These are phyloP conservation scores for Cladorrhinum sp. DNA, from an alignment of 2,329 filamentous ascomycete genomes.

Conservation along the genomic window DNA sequence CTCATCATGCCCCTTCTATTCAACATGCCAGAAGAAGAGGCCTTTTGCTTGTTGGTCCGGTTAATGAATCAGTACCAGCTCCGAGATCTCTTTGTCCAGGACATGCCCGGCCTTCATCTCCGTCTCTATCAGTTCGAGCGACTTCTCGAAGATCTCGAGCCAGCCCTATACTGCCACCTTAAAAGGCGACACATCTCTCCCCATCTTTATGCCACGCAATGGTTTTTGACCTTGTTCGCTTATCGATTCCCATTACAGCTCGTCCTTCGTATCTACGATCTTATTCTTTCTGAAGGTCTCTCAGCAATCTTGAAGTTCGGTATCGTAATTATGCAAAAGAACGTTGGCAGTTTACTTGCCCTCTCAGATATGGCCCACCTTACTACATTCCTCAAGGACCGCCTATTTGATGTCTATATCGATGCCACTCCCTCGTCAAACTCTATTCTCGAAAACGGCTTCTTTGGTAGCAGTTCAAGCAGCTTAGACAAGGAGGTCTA, in stretches of 20 bases:
- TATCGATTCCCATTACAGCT: constrained; percentile 96
- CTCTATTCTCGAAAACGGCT: constrained; percentile 91
- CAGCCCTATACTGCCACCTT: constrained; percentile 91
- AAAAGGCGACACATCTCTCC: constrained; percentile 82
- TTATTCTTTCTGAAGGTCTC: constrained; percentile 89
- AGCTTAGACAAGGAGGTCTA: constrained; percentile 94
- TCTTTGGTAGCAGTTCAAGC: constrained; percentile 91
- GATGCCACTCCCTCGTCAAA: constrained; percentile 90
- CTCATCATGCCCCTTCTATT: constrained; percentile 94
- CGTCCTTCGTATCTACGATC: constrained; percentile 92
- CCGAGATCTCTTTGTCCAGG: constrained; percentile 87
- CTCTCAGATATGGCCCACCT: constrained; percentile 91
- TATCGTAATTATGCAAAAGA: constrained; percentile 94
- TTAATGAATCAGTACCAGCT: constrained; percentile 96
- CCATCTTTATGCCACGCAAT: constrained; percentile 94
- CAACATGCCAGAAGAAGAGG: constrained; percentile 97
- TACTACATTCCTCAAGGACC: constrained; percentile 88
- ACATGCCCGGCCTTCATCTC: constrained; percentile 94
- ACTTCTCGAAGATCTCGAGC: constrained; percentile 88
- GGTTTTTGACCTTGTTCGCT: constrained; percentile 98
- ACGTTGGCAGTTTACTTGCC: constrained; percentile 69
- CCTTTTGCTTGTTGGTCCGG: constrained; percentile 87
- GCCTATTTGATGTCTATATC: constrained; percentile 94
- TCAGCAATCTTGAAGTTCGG: constrained; percentile 93
- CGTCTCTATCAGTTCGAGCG: constrained; percentile 94